Evolutionary conservation across 2,329 filamentous ascomycete species (phyloP).

Genomic region (Colletotrichum destructivum): DNA sequence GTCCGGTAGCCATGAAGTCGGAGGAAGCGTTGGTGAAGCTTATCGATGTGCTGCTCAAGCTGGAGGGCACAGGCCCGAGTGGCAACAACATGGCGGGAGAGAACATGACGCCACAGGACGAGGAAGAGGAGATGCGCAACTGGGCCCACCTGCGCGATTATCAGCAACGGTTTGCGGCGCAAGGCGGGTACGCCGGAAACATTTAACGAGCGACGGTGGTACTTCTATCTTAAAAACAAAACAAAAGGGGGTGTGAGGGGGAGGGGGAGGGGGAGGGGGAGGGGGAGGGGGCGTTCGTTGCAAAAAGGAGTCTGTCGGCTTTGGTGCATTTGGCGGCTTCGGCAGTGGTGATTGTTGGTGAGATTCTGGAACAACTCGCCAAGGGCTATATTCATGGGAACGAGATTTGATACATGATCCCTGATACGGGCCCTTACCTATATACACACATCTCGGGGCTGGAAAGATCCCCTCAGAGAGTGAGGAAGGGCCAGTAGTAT

Average conservation of each 20-base stretch:
- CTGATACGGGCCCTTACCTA: neutral
- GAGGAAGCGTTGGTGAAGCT: slow-evolving; percentile 82
- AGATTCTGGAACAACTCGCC: neutral
- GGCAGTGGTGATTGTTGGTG: neutral
- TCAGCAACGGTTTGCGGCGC: slow-evolving; percentile 79
- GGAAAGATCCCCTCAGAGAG: neutral
- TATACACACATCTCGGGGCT: too few species aligned
- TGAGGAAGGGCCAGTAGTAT: neutral
- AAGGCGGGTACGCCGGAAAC: slow-evolving; percentile 67
- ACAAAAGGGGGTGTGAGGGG: neutral
- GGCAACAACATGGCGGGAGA: slow-evolving; percentile 45
- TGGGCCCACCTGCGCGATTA: slow-evolving; percentile 88
- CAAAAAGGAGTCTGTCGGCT: too few species aligned
- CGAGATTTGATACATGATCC: neutral
- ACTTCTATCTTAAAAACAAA: neutral
- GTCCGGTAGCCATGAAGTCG: slow-evolving; percentile 67
- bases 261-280: too few species aligned
- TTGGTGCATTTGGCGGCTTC: too few species aligned
- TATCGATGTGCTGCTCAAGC: slow-evolving; percentile 80
- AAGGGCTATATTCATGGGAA: neutral
- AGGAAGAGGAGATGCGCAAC: slow-evolving; percentile 81
- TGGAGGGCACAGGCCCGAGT: slow-evolving; percentile 74
- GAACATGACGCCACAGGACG: slow-evolving; percentile 69
- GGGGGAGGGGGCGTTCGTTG: too few species aligned
- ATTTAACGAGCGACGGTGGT: neutral